A percentile compares a stretch with the other conserved stretches of the same genome.
Evolutionary conservation across 2,329 filamentous ascomycete species (phyloP).

Genomic region (Gaeumannomyces sp.): DNA sequence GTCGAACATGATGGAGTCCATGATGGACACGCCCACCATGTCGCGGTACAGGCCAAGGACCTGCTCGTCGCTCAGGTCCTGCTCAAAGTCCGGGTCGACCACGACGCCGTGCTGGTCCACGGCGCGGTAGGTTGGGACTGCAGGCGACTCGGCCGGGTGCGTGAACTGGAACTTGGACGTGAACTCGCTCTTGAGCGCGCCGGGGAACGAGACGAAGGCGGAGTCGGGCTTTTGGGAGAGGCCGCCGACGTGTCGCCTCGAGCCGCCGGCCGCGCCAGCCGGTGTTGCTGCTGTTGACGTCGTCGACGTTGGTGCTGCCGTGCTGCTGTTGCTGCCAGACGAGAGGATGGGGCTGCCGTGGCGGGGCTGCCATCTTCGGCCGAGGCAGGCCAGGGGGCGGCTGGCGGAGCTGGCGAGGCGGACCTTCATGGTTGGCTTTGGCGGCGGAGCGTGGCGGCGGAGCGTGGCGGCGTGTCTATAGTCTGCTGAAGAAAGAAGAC

Average conservation of each 20-base stretch:
- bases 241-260: constrained; percentile 32
- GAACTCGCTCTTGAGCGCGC: constrained; percentile 92
- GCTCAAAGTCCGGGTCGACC: constrained; percentile 65
- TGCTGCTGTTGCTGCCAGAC: neutral
- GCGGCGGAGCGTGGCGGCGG: too few relatives aligned
- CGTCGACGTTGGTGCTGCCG: constrained; percentile 6
- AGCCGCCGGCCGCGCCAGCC: constrained; percentile 4
- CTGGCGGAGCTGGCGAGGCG: constrained; percentile 12
- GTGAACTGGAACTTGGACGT: constrained; percentile 74
- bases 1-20: constrained; percentile 98
- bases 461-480: too few relatives aligned
- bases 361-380: constrained; percentile 22
- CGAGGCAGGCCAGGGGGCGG: constrained; percentile 7
- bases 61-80: constrained; percentile 61
- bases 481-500: too few relatives aligned
- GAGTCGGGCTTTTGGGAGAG: constrained; percentile 52
- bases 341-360: constrained; percentile 16
- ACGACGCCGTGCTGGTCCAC: constrained; percentile 84
- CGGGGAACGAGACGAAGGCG: constrained; percentile 68
- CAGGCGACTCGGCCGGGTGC: constrained; percentile 61
- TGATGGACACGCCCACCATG: constrained; percentile 67
- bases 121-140: constrained; percentile 85
- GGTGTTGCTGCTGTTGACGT: constrained; percentile 1
- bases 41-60: constrained; percentile 56
- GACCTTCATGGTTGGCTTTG: constrained; percentile 12